These are phyloP conservation scores for Cercospora janseana DNA, from an alignment of 2,329 filamentous ascomycete genomes.

Conservation along the genomic window DNA sequence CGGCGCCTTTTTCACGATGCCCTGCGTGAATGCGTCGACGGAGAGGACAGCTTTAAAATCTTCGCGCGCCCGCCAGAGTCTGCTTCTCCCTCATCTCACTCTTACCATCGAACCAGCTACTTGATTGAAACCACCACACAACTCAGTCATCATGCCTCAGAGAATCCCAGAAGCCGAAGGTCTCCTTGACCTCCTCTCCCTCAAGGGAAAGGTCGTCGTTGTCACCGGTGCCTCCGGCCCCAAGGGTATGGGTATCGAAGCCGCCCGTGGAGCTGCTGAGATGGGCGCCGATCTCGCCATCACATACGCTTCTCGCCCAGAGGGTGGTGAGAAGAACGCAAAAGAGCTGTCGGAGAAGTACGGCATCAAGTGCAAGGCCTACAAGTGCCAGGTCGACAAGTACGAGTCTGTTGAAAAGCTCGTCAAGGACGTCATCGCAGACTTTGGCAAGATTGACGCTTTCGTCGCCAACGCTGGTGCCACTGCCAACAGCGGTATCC, in stretches of 20 bases:
- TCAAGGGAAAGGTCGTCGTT: conserved; percentile 55
- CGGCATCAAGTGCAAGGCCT: conserved; percentile 65
- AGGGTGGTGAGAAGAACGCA: conserved; percentile 65
- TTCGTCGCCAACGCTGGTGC: conserved; percentile 70
- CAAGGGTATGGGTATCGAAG: conserved; percentile 66
- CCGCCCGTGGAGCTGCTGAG: conserved; percentile 63
- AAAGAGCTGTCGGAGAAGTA: conserved; percentile 59
- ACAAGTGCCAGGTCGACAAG: conserved; percentile 62
- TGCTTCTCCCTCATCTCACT: conserved; percentile 8
- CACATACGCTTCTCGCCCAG: conserved; percentile 63
- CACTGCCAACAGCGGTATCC: conserved; percentile 65
- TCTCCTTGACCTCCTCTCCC: conserved; percentile 56
- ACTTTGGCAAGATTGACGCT: conserved; percentile 68
- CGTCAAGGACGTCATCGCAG: conserved; percentile 59
- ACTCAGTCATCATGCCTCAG: conserved; percentile 49
- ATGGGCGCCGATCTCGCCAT: conserved; percentile 64
- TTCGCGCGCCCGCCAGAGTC: conserved; percentile 7
- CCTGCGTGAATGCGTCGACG: conserved; percentile 10
- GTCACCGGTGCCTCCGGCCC: conserved; percentile 58
- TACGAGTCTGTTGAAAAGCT: conserved; percentile 58
- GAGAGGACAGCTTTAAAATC: conserved; percentile 18
- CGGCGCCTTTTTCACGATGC: conserved; percentile 12
- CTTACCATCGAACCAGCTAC: not conserved
- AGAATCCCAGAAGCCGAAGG: conserved; percentile 56
- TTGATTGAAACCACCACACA: conserved; percentile 13